Percentiles rank a stretch among this genome's conserved stretches.
Evolutionary conservation across 1,139 yeast genomes (phyloP).

Genomic region (Ogataea hybrid): DNA sequence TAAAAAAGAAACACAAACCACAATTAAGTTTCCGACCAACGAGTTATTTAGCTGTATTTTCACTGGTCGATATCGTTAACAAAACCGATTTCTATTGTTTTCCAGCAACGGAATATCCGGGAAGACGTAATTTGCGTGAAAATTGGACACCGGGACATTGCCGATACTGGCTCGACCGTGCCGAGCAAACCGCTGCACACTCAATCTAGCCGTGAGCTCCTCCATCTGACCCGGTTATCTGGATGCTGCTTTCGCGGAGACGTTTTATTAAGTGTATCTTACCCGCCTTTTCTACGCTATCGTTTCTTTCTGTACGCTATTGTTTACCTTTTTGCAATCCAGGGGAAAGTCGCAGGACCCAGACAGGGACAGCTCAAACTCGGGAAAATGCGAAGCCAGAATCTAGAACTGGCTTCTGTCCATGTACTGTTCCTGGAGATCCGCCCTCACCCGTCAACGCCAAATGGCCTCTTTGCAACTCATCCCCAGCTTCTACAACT

Average conservation of each 20-base stretch:
- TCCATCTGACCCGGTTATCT: background rate
- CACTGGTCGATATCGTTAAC: constrained; percentile 5
- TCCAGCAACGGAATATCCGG: constrained; percentile 7
- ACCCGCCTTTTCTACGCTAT: background rate
- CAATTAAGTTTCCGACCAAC: constrained; percentile 7
- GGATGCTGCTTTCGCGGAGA: background rate
- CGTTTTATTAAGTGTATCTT: background rate
- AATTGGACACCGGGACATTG: constrained; percentile 2
- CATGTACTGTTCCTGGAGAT: background rate
- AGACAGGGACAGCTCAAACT: no score
- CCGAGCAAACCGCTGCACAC: background rate
- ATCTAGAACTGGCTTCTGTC: background rate
- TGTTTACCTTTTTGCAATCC: background rate
- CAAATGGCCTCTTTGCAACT: background rate
- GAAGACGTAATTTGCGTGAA: constrained; percentile 7
- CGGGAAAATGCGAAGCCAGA: no score
- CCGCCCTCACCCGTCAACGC: background rate
- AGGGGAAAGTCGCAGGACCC: background rate
- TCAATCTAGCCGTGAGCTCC: background rate
- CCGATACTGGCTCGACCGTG: constrained; percentile 4
- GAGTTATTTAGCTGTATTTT: constrained; percentile 7
- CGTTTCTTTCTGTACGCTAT: background rate
- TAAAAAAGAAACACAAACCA: constrained; percentile 13
- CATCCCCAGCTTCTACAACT: constrained; percentile 1
- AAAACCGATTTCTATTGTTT: constrained; percentile 4